Base-by-base conservation (phyloP, 208 protist species). In the Kentomonas sorsogonicus region DNA sequence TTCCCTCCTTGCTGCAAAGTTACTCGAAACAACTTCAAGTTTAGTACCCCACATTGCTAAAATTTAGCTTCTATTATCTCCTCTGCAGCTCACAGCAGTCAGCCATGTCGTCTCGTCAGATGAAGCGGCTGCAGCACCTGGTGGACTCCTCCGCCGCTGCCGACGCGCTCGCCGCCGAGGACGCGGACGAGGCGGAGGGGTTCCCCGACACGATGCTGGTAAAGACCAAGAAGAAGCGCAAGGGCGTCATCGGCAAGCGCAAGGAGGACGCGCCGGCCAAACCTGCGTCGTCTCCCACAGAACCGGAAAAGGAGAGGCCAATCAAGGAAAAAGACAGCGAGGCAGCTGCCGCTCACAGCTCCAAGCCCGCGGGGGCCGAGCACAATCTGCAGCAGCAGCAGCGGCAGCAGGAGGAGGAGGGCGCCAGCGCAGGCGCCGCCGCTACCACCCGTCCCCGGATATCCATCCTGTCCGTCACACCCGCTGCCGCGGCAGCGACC, bases 61-160 rank as follows among this genome's bases (percentile, higher is more conserved):
- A n/a, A n/a, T n/a, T n/a, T n/a, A n/a, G n/a, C n/a, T n/a, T n/a
- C n/a, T n/a, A n/a, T n/a, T n/a, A n/a, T 29, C n/a, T 10, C 23
- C 45, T 50, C 25, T 50, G n/a, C 38, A 36, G 26, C 36, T 25
- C 0, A 33, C 22, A 16, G 10, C 46, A 54, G 31, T 40, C 36
- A n/a, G n/a, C 25, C 40, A 94, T 94, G 88, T 94, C 88, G 29
- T 74, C 69, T 23, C 75, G 84, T 13, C 88, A 94, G 44, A 72
- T 94, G 50, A 76, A 83, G 11, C 72, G 84, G 1, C 57, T 94
- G 59, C 76, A 92, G 62, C 72, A 84, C 20, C 54, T 94, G 30
- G 80, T 92, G 61, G 73, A 74, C 43, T 53, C 82, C 47, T 81
- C 79, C 26, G 87, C 81, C 25, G 83, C 65, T 10, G 75, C 77